Evolutionary conservation across 2,329 filamentous ascomycete genomes (phyloP).

Genomic region (Gnomoniopsis sp.): DNA sequence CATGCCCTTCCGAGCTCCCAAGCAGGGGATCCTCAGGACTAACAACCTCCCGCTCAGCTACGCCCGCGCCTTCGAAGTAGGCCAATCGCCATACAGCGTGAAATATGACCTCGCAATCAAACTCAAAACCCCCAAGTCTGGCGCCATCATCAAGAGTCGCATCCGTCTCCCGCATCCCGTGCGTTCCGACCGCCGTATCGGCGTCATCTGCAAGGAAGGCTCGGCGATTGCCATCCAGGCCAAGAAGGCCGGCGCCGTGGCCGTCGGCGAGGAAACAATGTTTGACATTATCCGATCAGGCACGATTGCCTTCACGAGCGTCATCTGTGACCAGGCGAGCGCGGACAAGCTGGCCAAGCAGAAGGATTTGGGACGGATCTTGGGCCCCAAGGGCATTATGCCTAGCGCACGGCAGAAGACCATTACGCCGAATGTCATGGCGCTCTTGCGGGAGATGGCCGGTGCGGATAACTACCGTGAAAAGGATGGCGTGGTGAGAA

Average conservation of each 20-base stretch:
- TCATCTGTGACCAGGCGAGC: constrained; percentile 79
- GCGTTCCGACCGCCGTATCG: constrained; percentile 82
- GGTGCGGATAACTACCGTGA: constrained; percentile 87
- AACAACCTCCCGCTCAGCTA: constrained; percentile 54
- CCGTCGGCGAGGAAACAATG: constrained; percentile 81
- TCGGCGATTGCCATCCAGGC: constrained; percentile 73
- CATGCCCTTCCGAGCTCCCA: neutral
- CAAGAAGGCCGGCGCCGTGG: constrained; percentile 69
- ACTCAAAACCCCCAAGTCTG: constrained; percentile 79
- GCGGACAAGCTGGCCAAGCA: constrained; percentile 78
- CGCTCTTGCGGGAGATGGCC: constrained; percentile 75
- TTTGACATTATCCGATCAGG: constrained; percentile 74
- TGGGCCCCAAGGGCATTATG: constrained; percentile 92
- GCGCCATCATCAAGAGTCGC: constrained; percentile 81
- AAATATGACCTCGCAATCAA: constrained; percentile 91
- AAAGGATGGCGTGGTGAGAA: constrained; percentile 74
- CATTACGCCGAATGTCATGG: constrained; percentile 74
- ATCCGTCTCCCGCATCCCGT: constrained; percentile 86
- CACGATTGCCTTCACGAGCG: constrained; percentile 81
- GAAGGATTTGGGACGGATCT: constrained; percentile 67
- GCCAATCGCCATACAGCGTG: constrained; percentile 64
- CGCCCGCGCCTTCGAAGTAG: constrained; percentile 88
- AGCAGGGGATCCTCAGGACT: neutral
- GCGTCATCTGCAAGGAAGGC: constrained; percentile 83
- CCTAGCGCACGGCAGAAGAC: constrained; percentile 85